These are phyloP conservation scores for Neofusicoccum laricinum DNA, from an alignment of 2,329 filamentous ascomycete genomes.

Conservation along the genomic window DNA sequence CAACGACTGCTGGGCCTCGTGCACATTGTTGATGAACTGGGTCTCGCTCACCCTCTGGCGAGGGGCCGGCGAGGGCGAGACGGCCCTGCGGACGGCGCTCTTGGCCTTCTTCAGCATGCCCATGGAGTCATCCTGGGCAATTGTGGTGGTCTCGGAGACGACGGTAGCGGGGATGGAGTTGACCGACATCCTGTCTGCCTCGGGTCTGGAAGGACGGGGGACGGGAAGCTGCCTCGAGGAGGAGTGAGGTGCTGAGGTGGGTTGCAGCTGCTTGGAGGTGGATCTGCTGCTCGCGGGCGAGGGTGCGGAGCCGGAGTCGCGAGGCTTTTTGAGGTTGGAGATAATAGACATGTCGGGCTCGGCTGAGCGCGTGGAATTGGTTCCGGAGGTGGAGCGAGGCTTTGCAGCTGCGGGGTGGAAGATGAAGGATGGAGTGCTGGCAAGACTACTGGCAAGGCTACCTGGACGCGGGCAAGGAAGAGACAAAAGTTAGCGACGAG, in stretches of 20 bases:
- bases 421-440: conserved; percentile 7
- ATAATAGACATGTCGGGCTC: conserved; percentile 17
- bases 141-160: conserved; percentile 16
- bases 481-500: conserved; percentile 12
- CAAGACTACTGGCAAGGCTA: not conserved
- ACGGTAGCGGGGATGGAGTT: conserved; percentile 14
- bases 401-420: conserved; percentile 3
- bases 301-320: conserved; percentile 10
- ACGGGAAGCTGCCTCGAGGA: conserved; percentile 5
- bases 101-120: conserved; percentile 16
- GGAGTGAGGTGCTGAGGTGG: conserved; percentile 2
- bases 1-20: conserved; percentile 2
- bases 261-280: not conserved
- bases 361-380: conserved; percentile 7
- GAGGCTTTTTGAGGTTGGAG: conserved; percentile 13
- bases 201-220: conserved; percentile 7
- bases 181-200: conserved; percentile 16
- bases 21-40: conserved; percentile 9
- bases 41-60: not conserved
- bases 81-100: conserved; percentile 1
- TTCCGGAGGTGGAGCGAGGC: not conserved
- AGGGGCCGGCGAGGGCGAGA: conserved; percentile 6
- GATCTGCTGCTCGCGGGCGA: conserved; percentile 7
- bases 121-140: conserved; percentile 3
- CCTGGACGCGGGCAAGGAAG: conserved; percentile 6